Evolutionary conservation across 352 stramenopile genomes (phyloP).

Genomic region (Pythium biforme): DNA sequence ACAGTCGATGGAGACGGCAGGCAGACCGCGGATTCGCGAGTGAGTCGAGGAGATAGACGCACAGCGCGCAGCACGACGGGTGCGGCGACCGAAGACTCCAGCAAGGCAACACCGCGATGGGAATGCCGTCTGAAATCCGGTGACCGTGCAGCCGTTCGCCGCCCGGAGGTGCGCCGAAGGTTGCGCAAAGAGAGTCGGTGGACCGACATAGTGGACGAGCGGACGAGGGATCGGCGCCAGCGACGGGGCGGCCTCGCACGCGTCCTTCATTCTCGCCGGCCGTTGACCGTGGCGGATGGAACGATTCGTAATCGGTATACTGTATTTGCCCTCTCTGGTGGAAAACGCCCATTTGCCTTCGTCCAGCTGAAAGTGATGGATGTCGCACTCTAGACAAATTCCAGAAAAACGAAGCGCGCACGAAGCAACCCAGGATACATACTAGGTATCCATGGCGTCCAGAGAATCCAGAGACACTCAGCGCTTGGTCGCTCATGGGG

Average conservation of each 20-base stretch:
- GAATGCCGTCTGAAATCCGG: not conserved
- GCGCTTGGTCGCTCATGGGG: not conserved
- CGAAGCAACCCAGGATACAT: not conserved
- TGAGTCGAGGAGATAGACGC: not conserved
- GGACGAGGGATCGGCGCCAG: not conserved
- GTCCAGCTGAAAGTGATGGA: not conserved
- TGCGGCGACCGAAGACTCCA: too few species aligned
- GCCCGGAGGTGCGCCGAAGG: conserved; percentile 12
- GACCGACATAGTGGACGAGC: conserved; percentile 16
- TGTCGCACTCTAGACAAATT: not conserved
- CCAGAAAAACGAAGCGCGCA: not conserved
- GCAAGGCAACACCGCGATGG: too few species aligned
- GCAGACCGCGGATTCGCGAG: conserved; percentile 18
- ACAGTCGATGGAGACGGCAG: not conserved
- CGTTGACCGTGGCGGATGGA: not conserved
- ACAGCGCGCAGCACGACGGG: too few species aligned
- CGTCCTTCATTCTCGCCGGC: conserved; percentile 3
- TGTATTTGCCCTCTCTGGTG: not conserved
- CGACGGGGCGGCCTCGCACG: not conserved
- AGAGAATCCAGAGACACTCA: not conserved
- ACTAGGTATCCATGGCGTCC: not conserved
- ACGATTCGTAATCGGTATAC: conserved; percentile 11
- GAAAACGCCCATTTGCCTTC: not conserved
- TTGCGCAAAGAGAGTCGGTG: conserved; percentile 34
- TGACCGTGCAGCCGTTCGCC: not conserved